A percentile compares a stretch with the other conserved stretches of the same genome.
Conservation (phyloP, 495 filamentous ascomycete genomes). For the Annulohypoxylon maeteangense region DNA sequence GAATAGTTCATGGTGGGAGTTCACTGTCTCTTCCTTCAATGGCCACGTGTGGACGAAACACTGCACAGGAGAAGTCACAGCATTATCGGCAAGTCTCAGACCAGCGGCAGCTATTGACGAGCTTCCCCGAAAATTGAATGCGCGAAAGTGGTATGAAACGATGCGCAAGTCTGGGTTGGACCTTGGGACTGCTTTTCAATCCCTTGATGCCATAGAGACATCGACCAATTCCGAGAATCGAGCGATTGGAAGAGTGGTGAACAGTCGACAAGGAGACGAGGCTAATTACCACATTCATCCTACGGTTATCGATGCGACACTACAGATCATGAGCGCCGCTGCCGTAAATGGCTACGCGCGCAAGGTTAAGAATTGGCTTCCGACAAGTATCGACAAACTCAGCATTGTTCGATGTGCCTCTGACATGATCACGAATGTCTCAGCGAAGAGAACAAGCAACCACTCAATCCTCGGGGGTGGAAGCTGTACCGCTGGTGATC, state of each 20-base stretch:
- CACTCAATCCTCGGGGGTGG: constrained; percentile 25
- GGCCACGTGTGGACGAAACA: constrained; percentile 55
- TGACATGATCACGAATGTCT: constrained; percentile 33
- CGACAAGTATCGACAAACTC: constrained; percentile 47
- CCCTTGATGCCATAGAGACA: constrained; percentile 29
- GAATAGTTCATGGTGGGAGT: constrained; percentile 60
- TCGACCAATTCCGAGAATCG: constrained; percentile 23
- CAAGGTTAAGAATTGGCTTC: constrained; percentile 38
- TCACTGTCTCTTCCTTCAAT: constrained; percentile 55
- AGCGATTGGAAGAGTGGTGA: constrained; percentile 40
- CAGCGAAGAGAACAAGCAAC: constrained; percentile 28
- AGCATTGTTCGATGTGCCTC: constrained; percentile 25
- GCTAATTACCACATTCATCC: constrained; percentile 53
- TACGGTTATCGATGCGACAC: constrained; percentile 48
- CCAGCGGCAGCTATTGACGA: constrained; percentile 17
- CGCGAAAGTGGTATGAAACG: constrained; percentile 36
- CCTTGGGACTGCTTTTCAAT: constrained; percentile 17
- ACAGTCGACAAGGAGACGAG: constrained; percentile 34
- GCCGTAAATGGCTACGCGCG: constrained; percentile 37
- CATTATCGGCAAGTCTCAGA: constrained; percentile 15
- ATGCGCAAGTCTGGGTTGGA: constrained; percentile 23
- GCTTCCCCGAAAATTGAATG: constrained; percentile 31
- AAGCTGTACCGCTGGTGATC: constrained; percentile 28
- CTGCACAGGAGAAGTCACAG: constrained; percentile 51
- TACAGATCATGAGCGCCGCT: constrained; percentile 51